Evolutionary conservation across 1,284 basidiomycete species (phyloP).

Genomic region (Phellopilus nigrolimitatus): DNA sequence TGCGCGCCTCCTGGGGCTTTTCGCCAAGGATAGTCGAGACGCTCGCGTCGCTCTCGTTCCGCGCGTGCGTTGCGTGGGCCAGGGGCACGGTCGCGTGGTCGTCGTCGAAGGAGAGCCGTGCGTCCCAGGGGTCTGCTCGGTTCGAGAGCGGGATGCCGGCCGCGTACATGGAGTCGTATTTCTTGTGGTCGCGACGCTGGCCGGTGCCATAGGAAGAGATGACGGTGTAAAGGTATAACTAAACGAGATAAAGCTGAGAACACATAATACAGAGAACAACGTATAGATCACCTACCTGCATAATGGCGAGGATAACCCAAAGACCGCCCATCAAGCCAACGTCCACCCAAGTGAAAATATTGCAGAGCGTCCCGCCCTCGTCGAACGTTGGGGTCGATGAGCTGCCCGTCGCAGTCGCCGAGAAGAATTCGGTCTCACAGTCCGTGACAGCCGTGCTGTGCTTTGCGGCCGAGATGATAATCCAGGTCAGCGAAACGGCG

Average conservation of each 20-base stretch:
- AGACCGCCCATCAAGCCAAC: slow-evolving; percentile 87
- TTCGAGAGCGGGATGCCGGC: slow-evolving; percentile 61
- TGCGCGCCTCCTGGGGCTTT: slow-evolving; percentile 41
- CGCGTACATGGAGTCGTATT: slow-evolving; percentile 75
- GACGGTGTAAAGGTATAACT: slow-evolving; percentile 71
- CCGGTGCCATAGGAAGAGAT: slow-evolving; percentile 68
- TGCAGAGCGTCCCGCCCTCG: slow-evolving; percentile 69
- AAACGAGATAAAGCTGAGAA: slow-evolving; percentile 14
- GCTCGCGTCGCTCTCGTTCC: slow-evolving; percentile 51
- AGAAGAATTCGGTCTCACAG: slow-evolving; percentile 64
- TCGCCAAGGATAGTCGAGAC: slow-evolving; percentile 50
- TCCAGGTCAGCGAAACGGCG: slow-evolving; percentile 74
- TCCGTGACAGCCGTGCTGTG: slow-evolving; percentile 65
- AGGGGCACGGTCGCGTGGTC: slow-evolving; percentile 19
- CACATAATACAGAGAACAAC: slow-evolving; percentile 21
- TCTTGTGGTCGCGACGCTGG: slow-evolving; percentile 75
- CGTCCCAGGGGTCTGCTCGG: slow-evolving; percentile 71
- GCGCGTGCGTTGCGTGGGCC: slow-evolving; percentile 39
- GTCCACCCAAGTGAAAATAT: slow-evolving; percentile 86
- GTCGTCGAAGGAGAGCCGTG: slow-evolving; percentile 50
- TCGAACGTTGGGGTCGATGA: slow-evolving; percentile 28
- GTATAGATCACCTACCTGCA: slow-evolving; percentile 68
- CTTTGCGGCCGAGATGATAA: slow-evolving; percentile 68
- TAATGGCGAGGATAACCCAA: slow-evolving; percentile 71
- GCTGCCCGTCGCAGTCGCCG: slow-evolving; percentile 32